Evolutionary conservation across 129 eudicot genomes (phyloP).

Genomic region (Centaurea solstitialis): DNA sequence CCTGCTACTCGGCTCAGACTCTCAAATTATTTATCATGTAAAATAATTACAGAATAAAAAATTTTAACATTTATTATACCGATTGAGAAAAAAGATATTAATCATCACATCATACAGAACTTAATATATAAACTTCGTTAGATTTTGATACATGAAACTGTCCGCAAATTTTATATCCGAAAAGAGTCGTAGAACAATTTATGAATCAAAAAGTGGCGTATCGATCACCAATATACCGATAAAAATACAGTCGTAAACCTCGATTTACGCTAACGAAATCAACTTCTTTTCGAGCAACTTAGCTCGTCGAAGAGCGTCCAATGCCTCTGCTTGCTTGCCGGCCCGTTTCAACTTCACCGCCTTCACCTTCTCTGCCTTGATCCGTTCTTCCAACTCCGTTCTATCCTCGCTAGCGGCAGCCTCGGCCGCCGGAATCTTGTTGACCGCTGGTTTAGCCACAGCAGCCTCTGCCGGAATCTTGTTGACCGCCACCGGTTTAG

Average conservation of each 20-base stretch:
- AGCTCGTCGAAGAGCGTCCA: slow-evolving; percentile 82
- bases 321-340: slow-evolving; percentile 88
- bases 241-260: slow-evolving; percentile 2
- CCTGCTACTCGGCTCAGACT: no score
- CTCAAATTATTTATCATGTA: not conserved
- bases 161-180: not conserved
- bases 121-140: not conserved
- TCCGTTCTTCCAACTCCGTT: slow-evolving; percentile 57
- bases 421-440: slow-evolving; percentile 22
- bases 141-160: not conserved
- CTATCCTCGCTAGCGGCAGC: slow-evolving; percentile 40
- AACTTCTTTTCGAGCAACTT: slow-evolving; percentile 78
- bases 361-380: slow-evolving; percentile 84
- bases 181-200: slow-evolving; percentile 10
- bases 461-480: slow-evolving; percentile 31
- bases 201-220: slow-evolving; percentile 5
- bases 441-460: slow-evolving; percentile 2
- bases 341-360: slow-evolving; percentile 77
- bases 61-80: no score
- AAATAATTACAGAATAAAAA: not conserved
- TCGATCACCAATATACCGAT: not conserved
- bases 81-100: no score
- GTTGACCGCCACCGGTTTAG: slow-evolving; percentile 18
- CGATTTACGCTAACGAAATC: slow-evolving; percentile 37
- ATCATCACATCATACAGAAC: not conserved